phyloP scores from a whole-genome alignment of 176 grass and related monocot species.

The Melocanna baccifera region DNA sequence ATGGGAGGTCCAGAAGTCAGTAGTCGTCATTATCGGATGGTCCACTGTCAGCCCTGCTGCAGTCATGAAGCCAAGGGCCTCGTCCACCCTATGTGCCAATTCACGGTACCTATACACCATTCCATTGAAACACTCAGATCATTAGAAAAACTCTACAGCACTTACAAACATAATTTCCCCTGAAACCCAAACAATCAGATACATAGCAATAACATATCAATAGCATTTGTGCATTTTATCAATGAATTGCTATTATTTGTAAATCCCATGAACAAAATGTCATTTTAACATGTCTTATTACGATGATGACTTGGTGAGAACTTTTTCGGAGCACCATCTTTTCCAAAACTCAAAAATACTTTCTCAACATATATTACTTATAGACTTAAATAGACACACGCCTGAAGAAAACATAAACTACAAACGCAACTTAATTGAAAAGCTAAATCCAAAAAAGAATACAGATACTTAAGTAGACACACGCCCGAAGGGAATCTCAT shows the following conservation, averaged over 20 bases:
- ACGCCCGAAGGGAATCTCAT: background rate
- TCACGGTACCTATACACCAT: conserved; percentile 72
- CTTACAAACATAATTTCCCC: background rate
- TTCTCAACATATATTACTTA: background rate
- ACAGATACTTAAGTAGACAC: background rate
- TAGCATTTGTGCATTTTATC: background rate
- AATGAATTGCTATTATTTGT: background rate
- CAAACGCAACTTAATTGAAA: background rate
- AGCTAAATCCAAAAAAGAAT: background rate
- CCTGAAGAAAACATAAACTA: background rate
- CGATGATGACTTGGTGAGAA: background rate
- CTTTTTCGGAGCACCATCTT: background rate
- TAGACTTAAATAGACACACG: background rate
- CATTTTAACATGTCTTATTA: conserved; percentile 9
- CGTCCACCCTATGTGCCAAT: conserved; percentile 84
- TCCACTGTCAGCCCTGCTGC: conserved; percentile 84
- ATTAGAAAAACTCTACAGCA: background rate
- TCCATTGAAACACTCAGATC: background rate
- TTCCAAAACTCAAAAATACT: background rate
- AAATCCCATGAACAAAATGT: background rate
- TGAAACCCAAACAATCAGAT: background rate
- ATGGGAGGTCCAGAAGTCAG: conserved; percentile 95
- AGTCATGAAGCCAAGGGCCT: conserved; percentile 94
- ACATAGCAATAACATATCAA: background rate
- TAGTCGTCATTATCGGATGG: conserved; percentile 96